These are phyloP conservation scores for Staphylotrichum tortipilum DNA, from an alignment of 495 filamentous ascomycete genomes.

Conservation along the genomic window DNA sequence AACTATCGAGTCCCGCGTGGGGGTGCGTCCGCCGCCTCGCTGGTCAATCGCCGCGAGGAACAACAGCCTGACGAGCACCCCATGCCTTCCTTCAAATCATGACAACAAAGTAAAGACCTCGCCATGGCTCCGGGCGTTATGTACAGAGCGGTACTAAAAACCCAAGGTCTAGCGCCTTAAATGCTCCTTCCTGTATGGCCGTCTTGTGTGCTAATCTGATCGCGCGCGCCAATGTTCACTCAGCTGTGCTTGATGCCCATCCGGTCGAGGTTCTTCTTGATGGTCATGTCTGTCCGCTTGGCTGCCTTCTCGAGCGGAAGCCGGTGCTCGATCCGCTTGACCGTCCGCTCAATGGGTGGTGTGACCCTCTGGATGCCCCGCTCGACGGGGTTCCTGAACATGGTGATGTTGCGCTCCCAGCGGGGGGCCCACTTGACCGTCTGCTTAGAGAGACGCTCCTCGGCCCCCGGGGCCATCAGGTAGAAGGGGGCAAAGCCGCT, in stretches of 20 bases:
- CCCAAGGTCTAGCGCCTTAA: too few species aligned
- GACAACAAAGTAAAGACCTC: neutral
- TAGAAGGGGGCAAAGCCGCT: conserved; percentile 40
- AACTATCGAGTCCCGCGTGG: neutral
- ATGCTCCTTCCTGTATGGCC: too few species aligned
- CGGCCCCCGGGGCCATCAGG: conserved; percentile 38
- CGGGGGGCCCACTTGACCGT: conserved; percentile 41
- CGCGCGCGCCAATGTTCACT: neutral
- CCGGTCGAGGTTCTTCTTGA: conserved; percentile 32
- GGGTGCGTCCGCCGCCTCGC: neutral
- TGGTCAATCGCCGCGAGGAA: too few species aligned
- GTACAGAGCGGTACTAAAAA: neutral
- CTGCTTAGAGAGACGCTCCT: conserved; percentile 35
- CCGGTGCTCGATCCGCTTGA: conserved; percentile 31
- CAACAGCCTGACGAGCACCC: neutral
- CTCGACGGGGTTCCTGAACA: conserved; percentile 36
- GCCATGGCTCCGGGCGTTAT: neutral
- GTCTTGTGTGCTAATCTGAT: neutral
- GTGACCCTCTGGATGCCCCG: conserved; percentile 34
- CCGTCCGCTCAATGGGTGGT: conserved; percentile 32
- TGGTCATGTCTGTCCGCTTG: conserved; percentile 30
- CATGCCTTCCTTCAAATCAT: neutral
- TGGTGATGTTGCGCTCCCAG: conserved; percentile 43
- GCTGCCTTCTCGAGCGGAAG: conserved; percentile 40
- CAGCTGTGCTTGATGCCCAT: conserved; percentile 17